Conservation (phyloP, 2,329 filamentous ascomycete species). For the Boeremia lycopersici region DNA sequence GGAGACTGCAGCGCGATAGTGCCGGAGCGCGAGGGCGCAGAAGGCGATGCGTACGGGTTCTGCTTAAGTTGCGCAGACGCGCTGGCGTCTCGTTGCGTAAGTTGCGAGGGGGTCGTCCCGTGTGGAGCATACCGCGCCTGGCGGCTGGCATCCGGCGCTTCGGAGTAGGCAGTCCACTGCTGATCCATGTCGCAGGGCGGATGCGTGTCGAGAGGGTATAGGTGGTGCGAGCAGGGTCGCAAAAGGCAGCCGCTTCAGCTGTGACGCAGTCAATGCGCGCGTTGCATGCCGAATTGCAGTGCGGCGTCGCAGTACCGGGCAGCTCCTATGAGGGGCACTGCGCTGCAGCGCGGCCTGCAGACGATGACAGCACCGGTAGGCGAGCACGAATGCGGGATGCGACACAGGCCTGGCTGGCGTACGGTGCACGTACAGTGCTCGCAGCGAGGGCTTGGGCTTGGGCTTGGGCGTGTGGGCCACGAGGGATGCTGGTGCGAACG, state of each 20-base stretch:
- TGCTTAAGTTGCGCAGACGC: constrained; percentile 42
- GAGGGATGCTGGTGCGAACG: constrained; percentile 17
- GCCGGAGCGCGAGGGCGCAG: constrained; percentile 13
- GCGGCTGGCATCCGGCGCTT: constrained; percentile 41
- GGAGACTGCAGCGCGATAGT: constrained; percentile 23
- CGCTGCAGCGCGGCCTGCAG: constrained; percentile 16
- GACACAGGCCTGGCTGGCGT: constrained; percentile 17
- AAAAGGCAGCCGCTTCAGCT: constrained; percentile 43
- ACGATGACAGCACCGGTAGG: constrained; percentile 8
- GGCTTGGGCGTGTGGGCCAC: constrained; percentile 23
- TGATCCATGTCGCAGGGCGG: constrained; percentile 40
- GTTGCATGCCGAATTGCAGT: constrained; percentile 41
- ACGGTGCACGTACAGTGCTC: constrained; percentile 17
- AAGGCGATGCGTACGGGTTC: constrained; percentile 39
- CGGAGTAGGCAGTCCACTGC: constrained; percentile 48
- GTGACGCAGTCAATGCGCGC: constrained; percentile 40
- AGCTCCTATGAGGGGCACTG: constrained; percentile 15
- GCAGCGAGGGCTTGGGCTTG: constrained; percentile 24
- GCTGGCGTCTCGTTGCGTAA: constrained; percentile 39
- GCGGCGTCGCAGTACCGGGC: constrained; percentile 12
- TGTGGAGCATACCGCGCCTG: constrained; percentile 48
- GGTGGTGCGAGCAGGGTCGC: constrained; percentile 24
- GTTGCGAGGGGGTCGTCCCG: constrained; percentile 43
- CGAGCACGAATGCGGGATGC: constrained; percentile 19
- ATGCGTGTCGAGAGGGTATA: constrained; percentile 13